Evolutionary conservation across 2,329 filamentous ascomycete genomes (phyloP), one percentile per base, ranked within the genome.

Genomic region (Fusarium domesticum): DNA sequence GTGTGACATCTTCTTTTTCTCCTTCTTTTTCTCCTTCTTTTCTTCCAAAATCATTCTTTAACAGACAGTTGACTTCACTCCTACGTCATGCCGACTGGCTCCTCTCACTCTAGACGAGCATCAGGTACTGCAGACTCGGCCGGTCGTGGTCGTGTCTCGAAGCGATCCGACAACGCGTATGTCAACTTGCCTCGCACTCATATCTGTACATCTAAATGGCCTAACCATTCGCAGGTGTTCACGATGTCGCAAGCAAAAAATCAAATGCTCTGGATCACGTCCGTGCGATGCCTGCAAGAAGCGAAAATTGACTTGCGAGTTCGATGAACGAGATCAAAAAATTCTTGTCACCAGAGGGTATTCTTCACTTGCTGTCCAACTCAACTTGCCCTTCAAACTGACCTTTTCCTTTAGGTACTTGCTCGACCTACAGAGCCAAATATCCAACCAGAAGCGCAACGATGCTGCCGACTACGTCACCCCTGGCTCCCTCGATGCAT

Each of bases 281-380:
- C 64, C 64, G 1, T 66, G 64, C 34, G 60, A 61, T 7, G 64
- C 61, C 6, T 66, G 64, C 37, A 60, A 57, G 19, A 63, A 63
- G 42, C 63, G 64, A 19, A 62, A 62, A 30, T 41, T 65, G 4
- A 51, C 58, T 0, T 66, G 64, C 41, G 56, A 65, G 18, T 66
- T 66, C 52, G 63, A 65, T 33, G 69, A 73, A 31, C 64, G 66
- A n/a, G 69, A 73, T 30, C 70, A 75, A 38, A 76, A 75, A 48
- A 63, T 77, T 12, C 56, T 76, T 4, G 73, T 77, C 4, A 74
- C 73, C 12, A 64, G 65, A 60, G 70, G 70, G 72, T 74, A 51
- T 60, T 12, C 23, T 11, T 28, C 7, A 28, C 7, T 12, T 10
- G n/a, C 51, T 32, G 40, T 6, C 15, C 5, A 1, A 25, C 18